Conservation (phyloP, 108 stramenopile genomes). For the Cyclostephanos invisitatus region DNA sequence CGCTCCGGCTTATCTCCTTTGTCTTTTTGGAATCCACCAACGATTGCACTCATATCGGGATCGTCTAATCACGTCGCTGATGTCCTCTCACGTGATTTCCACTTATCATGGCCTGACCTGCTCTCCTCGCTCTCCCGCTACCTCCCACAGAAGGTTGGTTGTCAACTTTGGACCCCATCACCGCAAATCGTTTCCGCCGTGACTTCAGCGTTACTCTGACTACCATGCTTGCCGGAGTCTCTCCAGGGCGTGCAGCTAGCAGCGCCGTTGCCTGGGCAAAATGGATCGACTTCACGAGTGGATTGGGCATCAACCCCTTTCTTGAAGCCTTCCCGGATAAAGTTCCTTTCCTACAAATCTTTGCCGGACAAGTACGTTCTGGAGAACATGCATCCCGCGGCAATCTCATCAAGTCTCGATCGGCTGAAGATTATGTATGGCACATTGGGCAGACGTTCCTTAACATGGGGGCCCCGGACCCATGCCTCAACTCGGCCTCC, state of each 20-base stretch:
- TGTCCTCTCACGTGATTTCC: no score
- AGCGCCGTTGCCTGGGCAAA: no score
- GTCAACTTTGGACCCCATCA: conserved; percentile 44
- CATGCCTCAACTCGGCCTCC: conserved; percentile 17
- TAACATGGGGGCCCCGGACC: conserved; percentile 31
- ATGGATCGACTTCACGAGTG: no score
- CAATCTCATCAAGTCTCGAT: conserved; percentile 21
- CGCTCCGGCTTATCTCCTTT: no score
- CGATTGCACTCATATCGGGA: no score
- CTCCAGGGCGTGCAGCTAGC: no score
- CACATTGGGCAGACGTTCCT: conserved; percentile 39
- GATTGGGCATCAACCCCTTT: background rate
- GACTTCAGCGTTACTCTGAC: conserved; percentile 25
- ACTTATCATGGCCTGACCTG: no score
- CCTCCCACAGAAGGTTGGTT: conserved; percentile 26
- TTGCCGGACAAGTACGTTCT: conserved; percentile 13
- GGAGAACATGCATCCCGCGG: background rate
- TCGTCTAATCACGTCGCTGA: no score
- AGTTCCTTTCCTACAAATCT: conserved; percentile 40
- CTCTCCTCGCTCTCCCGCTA: no score
- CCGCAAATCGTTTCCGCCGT: conserved; percentile 19
- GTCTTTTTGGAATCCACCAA: no score
- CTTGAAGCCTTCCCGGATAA: conserved; percentile 35
- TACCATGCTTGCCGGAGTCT: no score
- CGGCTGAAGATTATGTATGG: conserved; percentile 48